phyloP scores from a whole-genome alignment of 148 eudicot genomes.

The Rhododendron vialii region DNA sequence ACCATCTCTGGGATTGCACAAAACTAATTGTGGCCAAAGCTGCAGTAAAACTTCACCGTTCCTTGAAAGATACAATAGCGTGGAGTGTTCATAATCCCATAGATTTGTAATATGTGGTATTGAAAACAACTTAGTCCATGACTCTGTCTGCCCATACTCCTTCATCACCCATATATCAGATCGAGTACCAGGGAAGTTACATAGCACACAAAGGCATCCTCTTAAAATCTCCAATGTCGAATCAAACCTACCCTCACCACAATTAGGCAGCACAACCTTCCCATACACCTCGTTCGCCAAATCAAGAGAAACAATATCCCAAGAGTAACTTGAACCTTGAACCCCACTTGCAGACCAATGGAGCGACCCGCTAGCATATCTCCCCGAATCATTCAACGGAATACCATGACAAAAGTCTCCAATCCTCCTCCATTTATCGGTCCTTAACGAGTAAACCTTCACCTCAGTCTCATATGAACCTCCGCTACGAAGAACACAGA shows the following conservation, averaged over 20 bases:
- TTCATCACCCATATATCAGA: slow-evolving; percentile 48
- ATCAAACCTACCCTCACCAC: slow-evolving; percentile 15
- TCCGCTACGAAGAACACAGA: slow-evolving; percentile 11
- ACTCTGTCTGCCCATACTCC: slow-evolving; percentile 37
- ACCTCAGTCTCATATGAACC: slow-evolving; percentile 26
- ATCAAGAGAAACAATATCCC: slow-evolving; percentile 38
- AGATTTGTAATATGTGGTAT: slow-evolving; percentile 19
- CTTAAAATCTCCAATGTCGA: slow-evolving; percentile 21
- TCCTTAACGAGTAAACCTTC: slow-evolving; percentile 35
- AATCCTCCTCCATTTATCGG: slow-evolving; percentile 31
- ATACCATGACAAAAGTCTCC: slow-evolving; percentile 23
- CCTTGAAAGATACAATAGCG: slow-evolving; percentile 12
- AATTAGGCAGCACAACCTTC: slow-evolving; percentile 28
- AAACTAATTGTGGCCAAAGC: slow-evolving; percentile 3
- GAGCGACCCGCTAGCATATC: slow-evolving; percentile 37
- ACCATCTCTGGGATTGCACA: slow-evolving; percentile 10
- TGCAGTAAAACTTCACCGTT: slow-evolving; percentile 27
- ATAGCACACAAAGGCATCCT: slow-evolving; percentile 26
- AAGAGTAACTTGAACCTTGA: not conserved
- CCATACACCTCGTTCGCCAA: slow-evolving; percentile 26
- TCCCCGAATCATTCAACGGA: slow-evolving; percentile 28
- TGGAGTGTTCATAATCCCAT: not conserved
- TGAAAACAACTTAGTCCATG: slow-evolving; percentile 40
- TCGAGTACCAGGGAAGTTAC: slow-evolving; percentile 8
- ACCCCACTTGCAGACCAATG: slow-evolving; percentile 40